Evolutionary conservation across 2,329 filamentous ascomycete genomes (phyloP).

Genomic region (Myriosclerotinia duriaeana): DNA sequence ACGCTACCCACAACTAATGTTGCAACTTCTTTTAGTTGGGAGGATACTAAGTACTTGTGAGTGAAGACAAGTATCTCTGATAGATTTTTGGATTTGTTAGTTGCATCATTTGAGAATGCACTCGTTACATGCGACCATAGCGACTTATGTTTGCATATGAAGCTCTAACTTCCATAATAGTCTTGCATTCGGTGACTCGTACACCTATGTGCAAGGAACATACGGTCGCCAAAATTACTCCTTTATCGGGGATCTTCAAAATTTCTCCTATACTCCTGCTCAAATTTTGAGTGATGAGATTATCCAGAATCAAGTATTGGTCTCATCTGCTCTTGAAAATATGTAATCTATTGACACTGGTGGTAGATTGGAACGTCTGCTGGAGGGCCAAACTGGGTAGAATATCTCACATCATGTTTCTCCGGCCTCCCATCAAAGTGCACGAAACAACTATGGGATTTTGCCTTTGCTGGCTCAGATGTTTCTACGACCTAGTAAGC

Average conservation of each 20-base stretch:
- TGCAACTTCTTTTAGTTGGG: constrained; percentile 13
- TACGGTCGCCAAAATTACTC: constrained; percentile 51
- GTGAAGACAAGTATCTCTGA: background rate
- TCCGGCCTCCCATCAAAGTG: constrained; percentile 48
- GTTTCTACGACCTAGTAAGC: constrained; percentile 41
- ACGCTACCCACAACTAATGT: constrained; percentile 5
- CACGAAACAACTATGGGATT: constrained; percentile 53
- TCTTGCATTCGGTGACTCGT: constrained; percentile 52
- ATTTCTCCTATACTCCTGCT: constrained; percentile 47
- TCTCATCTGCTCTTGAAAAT: constrained; percentile 36
- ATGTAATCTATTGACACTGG: background rate
- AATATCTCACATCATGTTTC: constrained; percentile 54
- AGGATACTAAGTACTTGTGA: constrained; percentile 21
- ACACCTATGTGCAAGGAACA: constrained; percentile 55
- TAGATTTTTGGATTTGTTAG: background rate
- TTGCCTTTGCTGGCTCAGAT: constrained; percentile 55
- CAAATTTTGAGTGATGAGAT: constrained; percentile 50
- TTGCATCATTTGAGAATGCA: background rate
- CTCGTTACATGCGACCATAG: no score
- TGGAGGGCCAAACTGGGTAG: constrained; percentile 47
- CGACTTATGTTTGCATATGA: background rate
- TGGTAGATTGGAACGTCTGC: constrained; percentile 17
- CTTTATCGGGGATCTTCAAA: constrained; percentile 54
- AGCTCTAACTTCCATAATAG: constrained; percentile 31
- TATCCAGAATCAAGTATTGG: constrained; percentile 48